These are phyloP conservation scores for Apiotrichum gracile DNA, from an alignment of 1,284 basidiomycete genomes.

Conservation along the genomic window DNA sequence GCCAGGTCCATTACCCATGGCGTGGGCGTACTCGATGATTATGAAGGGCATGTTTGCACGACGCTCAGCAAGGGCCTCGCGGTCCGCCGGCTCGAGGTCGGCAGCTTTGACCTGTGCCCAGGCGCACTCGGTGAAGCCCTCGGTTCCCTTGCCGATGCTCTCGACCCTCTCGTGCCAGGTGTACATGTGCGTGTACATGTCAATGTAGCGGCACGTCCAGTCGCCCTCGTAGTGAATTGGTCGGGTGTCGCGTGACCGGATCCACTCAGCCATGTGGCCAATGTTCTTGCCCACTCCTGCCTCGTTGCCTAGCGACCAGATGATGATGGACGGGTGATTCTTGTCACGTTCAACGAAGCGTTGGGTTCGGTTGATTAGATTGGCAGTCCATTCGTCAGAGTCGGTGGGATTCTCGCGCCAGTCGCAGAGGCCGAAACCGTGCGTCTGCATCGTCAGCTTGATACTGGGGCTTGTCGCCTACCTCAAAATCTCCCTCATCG, in stretches of 20 bases:
- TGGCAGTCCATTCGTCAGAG: constrained; percentile 8
- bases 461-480: not conserved
- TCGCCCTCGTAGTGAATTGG: constrained; percentile 20
- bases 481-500: constrained; percentile 25
- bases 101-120: not conserved
- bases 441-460: constrained; percentile 9
- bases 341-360: constrained; percentile 26
- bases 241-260: constrained; percentile 10
- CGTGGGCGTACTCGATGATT: constrained; percentile 17
- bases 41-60: constrained; percentile 15
- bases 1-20: constrained; percentile 23
- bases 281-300: constrained; percentile 21
- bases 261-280: constrained; percentile 13
- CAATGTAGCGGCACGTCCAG: constrained; percentile 3
- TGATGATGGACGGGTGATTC: constrained; percentile 24
- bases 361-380: constrained; percentile 16
- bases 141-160: constrained; percentile 7
- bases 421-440: constrained; percentile 17
- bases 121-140: constrained; percentile 6
- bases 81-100: not conserved
- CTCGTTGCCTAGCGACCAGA: constrained; percentile 28
- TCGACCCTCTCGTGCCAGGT: constrained; percentile 10
- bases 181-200: constrained; percentile 20
- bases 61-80: not conserved
- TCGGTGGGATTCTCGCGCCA: constrained; percentile 18